Evolutionary conservation across 2,329 filamentous ascomycete genomes (phyloP), one percentile per base, ranked within the genome.

Genomic region (Aspergillus fructus): DNA sequence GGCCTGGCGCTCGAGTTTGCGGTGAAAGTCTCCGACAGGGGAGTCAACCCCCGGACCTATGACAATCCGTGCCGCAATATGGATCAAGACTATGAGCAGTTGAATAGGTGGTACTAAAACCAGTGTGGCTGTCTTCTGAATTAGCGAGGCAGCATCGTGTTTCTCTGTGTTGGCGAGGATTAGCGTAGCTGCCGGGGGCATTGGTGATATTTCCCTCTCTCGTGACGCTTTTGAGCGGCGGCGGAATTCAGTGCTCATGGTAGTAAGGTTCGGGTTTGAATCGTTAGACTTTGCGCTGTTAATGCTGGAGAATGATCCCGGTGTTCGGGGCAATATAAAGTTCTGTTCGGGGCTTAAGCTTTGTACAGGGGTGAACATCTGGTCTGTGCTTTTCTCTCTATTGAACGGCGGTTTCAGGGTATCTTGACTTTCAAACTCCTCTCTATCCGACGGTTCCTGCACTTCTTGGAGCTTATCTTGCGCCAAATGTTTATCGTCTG

Each of bases 91-190:
- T 24, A 85, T 81, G 37, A 96, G 83, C 2, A 96, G 82, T 65
- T 93, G 86, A 34, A 88, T 84, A 0, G 93, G 91, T n/a, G 91
- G 91, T 0, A 89, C 86, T 13, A 96, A 77, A 4, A 96, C 81
- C 30, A 94, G 82, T 51, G 90, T 86, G 61, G 85, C 87, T 0
- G 91, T 92, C 74, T 90, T 93, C 55, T 88, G 84, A 24, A 96
- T 82, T 30, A 96, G 83, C 3, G 86, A 83, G 50, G 84, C 78
- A 1, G 85, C 83, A 30, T 89, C 76, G 43, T 81, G 77, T 52
- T 80, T 79, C 34, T 82, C 76, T 0, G 76, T 68, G 56, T 76
- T 72, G 48, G 75, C 71, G 4, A 85, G 82, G 5, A 82, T 80
- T 9, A 92, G 75, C 58, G 87, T 89, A 6, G 87, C 86, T 0